These are phyloP conservation scores for Apiospora pterosperma DNA, from an alignment of 2,329 filamentous ascomycete species.

Conservation along the genomic window DNA sequence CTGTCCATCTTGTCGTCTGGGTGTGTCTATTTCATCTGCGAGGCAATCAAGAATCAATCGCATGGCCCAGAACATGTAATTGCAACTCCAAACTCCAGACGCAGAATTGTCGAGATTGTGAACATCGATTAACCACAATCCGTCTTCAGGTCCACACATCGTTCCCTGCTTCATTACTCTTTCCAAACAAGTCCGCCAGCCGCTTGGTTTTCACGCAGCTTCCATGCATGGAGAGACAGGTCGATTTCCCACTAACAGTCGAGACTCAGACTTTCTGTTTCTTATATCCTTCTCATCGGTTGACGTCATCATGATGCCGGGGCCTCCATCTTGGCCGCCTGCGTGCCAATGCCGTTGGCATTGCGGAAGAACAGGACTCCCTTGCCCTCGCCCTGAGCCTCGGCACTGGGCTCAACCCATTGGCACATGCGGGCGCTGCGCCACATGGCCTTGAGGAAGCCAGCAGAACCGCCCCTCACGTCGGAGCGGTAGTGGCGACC, in stretches of 20 bases:
- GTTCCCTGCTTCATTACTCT: background rate
- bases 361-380: constrained; percentile 94
- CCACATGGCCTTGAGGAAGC: constrained; percentile 84
- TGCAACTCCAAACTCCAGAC: background rate
- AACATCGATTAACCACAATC: background rate
- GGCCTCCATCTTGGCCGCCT: constrained; percentile 24
- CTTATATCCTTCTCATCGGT: background rate
- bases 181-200: background rate
- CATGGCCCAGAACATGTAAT: background rate
- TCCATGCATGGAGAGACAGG: background rate
- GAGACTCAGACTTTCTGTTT: background rate
- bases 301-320: background rate
- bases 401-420: constrained; percentile 92
- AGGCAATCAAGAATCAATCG: background rate
- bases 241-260: background rate
- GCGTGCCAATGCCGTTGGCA: constrained; percentile 76
- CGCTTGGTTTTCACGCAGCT: background rate
- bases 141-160: background rate
- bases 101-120: background rate
- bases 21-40: background rate
- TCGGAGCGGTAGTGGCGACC: constrained; percentile 91
- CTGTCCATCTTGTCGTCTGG: background rate
- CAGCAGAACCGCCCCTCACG: constrained; percentile 68
- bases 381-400: constrained; percentile 75
- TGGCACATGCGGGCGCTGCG: constrained; percentile 83